Evolutionary conservation across 148 eudicot genomes (phyloP).

Genomic region (Chenopodium quinoa): DNA sequence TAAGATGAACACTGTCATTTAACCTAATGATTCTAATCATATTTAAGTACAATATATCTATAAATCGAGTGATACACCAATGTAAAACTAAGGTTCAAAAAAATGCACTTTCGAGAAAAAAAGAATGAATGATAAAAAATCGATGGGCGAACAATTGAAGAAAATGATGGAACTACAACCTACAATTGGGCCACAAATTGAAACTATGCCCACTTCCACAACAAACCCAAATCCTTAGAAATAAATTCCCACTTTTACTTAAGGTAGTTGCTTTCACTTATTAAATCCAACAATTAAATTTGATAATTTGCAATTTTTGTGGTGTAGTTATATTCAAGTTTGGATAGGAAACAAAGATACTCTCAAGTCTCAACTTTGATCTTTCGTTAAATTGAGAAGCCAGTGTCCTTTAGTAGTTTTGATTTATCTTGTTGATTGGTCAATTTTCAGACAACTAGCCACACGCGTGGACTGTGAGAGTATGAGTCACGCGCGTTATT

Average conservation of each 20-base stretch:
- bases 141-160: background rate
- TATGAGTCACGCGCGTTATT: background rate
- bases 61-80: too few relatives aligned
- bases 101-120: background rate
- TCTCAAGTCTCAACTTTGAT: background rate
- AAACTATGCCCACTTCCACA: background rate
- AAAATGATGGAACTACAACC: background rate
- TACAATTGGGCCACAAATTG: background rate
- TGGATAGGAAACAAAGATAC: background rate
- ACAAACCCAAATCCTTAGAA: background rate
- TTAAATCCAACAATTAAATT: background rate
- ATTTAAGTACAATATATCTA: too few relatives aligned
- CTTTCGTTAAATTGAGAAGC: conserved; percentile 23
- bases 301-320: background rate
- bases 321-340: conserved; percentile 1
- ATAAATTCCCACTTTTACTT: background rate
- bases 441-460: background rate
- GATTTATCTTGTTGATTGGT: conserved; percentile 1
- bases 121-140: background rate
- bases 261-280: background rate
- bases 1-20: too few relatives aligned
- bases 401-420: conserved; percentile 16
- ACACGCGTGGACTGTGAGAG: background rate
- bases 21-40: too few relatives aligned
- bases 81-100: background rate